Base-by-base conservation (phyloP, 176 grass and related monocot species). In the Cocos nucifera region DNA sequence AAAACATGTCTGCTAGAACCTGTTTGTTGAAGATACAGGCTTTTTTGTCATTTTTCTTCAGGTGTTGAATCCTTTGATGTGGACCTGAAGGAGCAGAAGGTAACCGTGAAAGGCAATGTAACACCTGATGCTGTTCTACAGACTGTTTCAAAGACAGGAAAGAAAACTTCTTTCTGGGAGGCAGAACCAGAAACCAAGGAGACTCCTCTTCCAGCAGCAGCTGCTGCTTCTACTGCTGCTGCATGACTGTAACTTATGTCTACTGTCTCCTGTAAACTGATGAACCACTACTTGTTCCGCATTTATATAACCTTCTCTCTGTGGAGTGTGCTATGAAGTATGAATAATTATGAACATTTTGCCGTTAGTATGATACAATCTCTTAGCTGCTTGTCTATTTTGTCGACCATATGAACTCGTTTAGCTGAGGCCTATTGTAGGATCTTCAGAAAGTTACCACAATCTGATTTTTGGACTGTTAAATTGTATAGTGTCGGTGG, bases 101-200 rank as follows among this genome's bases (percentile, higher is more conserved):
- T 97, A 50, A 97, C 87, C 0, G 87, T 91, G 21, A 97, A 88
- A 66, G 92, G 92, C 56, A 90, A 97, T 50, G 81, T 97, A 16
- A 83, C 75, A 9, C 84, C 87, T 50, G 87, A 97, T 59, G 87
- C 78, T 56, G 87, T 97, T 75, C 69, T 97, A 35, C 87, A 91
- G 50, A 97, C 92, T 15, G 87, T 97, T 62, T 88, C 92, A 0
- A 97, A 97, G 64, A 91, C 92, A 0, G 92, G 92, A 17, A 97
- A 97, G 53, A 97, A 83, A 75, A 97, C 92, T 0, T 58, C 70
- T 0, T 97, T 97, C 66, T 97, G 92, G 92, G 92, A 80, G 15
- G 81, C 71, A 52, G 77, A 73, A 17, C 8, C 84, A 4, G 62
- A 51, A 19, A 17, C 63, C 76, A 88, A 57, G 30, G 50, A 70